Percentiles rank a stretch among this genome's conserved stretches.
These are phyloP conservation scores for Leccinum barrowsii DNA, from an alignment of 768 basidiomycete species.

Conservation along the genomic window DNA sequence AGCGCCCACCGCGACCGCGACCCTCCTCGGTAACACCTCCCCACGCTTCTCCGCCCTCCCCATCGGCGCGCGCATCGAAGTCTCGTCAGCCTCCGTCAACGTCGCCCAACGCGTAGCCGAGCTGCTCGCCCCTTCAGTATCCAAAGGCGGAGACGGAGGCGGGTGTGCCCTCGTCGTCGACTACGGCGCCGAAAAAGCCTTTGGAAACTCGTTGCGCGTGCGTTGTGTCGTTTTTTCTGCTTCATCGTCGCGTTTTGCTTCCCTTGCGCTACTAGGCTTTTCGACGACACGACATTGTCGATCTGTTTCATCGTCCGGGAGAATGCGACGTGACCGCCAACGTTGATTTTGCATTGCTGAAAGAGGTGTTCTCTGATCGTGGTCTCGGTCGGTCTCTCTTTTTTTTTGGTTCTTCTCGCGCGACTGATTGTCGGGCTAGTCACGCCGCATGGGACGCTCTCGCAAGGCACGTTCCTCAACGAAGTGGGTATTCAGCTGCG, in stretches of 20 bases:
- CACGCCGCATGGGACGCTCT: conserved; percentile 59
- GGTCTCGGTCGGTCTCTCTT: conserved; percentile 42
- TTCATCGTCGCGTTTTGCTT: neutral
- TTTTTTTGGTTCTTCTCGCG: neutral
- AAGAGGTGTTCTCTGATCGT: conserved; percentile 65
- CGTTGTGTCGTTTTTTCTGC: conserved; percentile 28
- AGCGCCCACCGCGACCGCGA: conserved; percentile 48
- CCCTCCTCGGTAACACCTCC: conserved; percentile 60
- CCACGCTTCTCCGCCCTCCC: conserved; percentile 67
- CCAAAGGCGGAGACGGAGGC: conserved; percentile 30
- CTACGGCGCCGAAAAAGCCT: conserved; percentile 75
- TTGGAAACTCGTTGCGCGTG: conserved; percentile 78
- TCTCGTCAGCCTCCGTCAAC: conserved; percentile 68
- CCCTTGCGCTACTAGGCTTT: conserved; percentile 63
- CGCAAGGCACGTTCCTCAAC: conserved; percentile 76
- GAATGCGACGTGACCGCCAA: conserved; percentile 93
- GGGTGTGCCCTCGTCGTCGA: conserved; percentile 82
- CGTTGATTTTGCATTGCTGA: conserved; percentile 89
- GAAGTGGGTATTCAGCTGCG: conserved; percentile 73
- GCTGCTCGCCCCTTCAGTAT: conserved; percentile 38
- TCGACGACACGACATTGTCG: conserved; percentile 79
- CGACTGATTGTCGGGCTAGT: conserved; percentile 28
- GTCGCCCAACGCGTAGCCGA: conserved; percentile 67
- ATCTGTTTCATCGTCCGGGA: conserved; percentile 82
- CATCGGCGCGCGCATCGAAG: conserved; percentile 72